These are phyloP conservation scores for Hansenula lynferdii DNA, from an alignment of 1,139 yeast genomes.

Conservation along the genomic window DNA sequence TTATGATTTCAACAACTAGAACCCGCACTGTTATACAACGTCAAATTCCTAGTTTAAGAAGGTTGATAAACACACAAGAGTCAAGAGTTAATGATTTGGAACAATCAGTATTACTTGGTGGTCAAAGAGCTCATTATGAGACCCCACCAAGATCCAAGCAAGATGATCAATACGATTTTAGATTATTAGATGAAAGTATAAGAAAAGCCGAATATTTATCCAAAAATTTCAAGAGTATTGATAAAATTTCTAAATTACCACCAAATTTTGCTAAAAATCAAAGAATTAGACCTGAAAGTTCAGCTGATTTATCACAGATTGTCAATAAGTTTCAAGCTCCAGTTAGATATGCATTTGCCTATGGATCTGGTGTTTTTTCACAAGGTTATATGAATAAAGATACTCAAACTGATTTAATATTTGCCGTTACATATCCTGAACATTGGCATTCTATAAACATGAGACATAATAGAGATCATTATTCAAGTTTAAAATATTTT, in stretches of 20 bases:
- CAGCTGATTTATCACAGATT: slow-evolving; percentile 45
- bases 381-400: slow-evolving; percentile 47
- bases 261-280: slow-evolving; percentile 56
- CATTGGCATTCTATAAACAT: slow-evolving; percentile 76
- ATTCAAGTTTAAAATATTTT: slow-evolving; percentile 57
- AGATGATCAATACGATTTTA: slow-evolving; percentile 20
- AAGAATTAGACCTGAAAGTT: slow-evolving; percentile 40
- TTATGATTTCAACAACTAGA: too few species aligned
- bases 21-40: too few species aligned
- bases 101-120: neutral
- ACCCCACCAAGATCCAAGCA: neutral
- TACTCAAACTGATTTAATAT: slow-evolving; percentile 85
- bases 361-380: slow-evolving; percentile 91
- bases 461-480: slow-evolving; percentile 63
- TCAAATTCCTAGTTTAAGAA: too few species aligned
- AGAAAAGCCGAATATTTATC: slow-evolving; percentile 28
- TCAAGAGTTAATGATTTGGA: neutral
- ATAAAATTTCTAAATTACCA: slow-evolving; percentile 45
- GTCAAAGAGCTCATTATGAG: neutral
- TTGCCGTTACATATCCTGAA: slow-evolving; percentile 68
- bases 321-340: slow-evolving; percentile 63
- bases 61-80: too few species aligned
- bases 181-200: slow-evolving; percentile 28
- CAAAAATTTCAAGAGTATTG: slow-evolving; percentile 34
- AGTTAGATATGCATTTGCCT: slow-evolving; percentile 76